Percentiles rank a stretch among this genome's conserved stretches.
Evolutionary conservation across 768 basidiomycete genomes (phyloP).

Genomic region (Trametes punicea): DNA sequence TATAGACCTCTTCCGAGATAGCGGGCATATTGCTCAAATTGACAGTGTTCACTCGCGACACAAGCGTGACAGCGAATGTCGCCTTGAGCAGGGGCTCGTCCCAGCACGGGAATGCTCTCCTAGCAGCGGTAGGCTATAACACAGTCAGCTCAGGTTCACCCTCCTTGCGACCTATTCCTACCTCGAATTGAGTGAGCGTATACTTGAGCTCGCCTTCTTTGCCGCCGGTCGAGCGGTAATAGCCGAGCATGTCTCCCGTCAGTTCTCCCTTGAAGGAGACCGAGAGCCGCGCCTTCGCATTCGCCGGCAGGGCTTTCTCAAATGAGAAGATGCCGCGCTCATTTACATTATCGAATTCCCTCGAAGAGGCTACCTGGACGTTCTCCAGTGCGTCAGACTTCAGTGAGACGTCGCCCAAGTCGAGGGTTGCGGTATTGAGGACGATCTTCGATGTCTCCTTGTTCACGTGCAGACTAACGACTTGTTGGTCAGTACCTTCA

Average conservation of each 20-base stretch:
- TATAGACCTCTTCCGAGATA: slow-evolving; percentile 52
- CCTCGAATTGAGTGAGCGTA: slow-evolving; percentile 89
- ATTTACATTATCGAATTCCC: slow-evolving; percentile 53
- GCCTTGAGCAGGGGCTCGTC: slow-evolving; percentile 93
- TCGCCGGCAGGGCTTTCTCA: slow-evolving; percentile 50
- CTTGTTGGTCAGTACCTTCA: not conserved
- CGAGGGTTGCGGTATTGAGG: slow-evolving; percentile 66
- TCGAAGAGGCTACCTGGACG: slow-evolving; percentile 43
- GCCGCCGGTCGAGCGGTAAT: slow-evolving; percentile 70
- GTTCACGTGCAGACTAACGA: slow-evolving; percentile 58
- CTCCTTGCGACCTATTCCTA: slow-evolving; percentile 17
- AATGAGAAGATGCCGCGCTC: slow-evolving; percentile 72
- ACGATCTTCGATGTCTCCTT: slow-evolving; percentile 59
- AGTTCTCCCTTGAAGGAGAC: slow-evolving; percentile 68
- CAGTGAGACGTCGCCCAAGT: slow-evolving; percentile 53
- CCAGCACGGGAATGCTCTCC: slow-evolving; percentile 86
- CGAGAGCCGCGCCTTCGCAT: slow-evolving; percentile 67
- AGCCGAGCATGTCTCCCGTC: slow-evolving; percentile 74
- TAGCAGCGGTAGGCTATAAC: slow-evolving; percentile 77
- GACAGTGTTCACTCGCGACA: slow-evolving; percentile 73
- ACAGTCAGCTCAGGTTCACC: not conserved
- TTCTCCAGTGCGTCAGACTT: slow-evolving; percentile 50
- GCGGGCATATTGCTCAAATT: slow-evolving; percentile 89
- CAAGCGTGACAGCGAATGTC: slow-evolving; percentile 74
- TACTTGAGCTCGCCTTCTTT: slow-evolving; percentile 64